Percentiles rank a stretch among this genome's conserved stretches.
phyloP scores from a whole-genome alignment of 2,329 filamentous ascomycete genomes.

The Albifimbria verrucaria region DNA sequence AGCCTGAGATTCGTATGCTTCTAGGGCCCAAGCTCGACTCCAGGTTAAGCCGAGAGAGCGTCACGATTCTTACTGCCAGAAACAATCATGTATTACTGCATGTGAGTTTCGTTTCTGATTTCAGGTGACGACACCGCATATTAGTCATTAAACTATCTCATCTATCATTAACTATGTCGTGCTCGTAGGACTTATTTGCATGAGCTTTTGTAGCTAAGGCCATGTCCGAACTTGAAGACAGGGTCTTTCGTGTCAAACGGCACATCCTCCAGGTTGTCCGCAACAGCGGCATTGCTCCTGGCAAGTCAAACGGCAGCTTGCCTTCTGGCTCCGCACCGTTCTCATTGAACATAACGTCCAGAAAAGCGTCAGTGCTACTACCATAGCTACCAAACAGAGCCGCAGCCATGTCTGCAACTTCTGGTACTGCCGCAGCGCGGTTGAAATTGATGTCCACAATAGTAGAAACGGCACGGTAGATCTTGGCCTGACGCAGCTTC shows the following conservation, averaged over 20 bases:
- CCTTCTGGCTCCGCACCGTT: conserved; percentile 20
- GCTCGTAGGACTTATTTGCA: too few relatives aligned
- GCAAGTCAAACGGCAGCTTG: conserved; percentile 25
- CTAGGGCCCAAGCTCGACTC: too few relatives aligned
- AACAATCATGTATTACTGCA: too few relatives aligned
- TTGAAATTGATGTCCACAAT: conserved; percentile 40
- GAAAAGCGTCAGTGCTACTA: conserved; percentile 34
- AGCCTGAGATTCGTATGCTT: too few relatives aligned
- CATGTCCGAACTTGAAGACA: conserved; percentile 20
- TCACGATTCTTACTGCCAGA: too few relatives aligned
- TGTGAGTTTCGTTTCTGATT: too few relatives aligned
- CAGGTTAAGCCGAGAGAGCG: too few relatives aligned
- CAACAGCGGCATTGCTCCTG: conserved; percentile 35
- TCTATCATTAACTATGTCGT: too few relatives aligned
- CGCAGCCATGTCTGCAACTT: conserved; percentile 32
- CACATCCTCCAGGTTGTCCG: conserved; percentile 19
- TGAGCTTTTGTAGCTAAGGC: conserved; percentile 10
- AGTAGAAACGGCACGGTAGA: conserved; percentile 33
- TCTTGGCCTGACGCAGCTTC: conserved; percentile 20
- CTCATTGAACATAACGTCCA: conserved; percentile 42
- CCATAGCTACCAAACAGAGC: conserved; percentile 38
- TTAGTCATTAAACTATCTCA: too few relatives aligned
- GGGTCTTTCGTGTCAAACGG: conserved; percentile 21
- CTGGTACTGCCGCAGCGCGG: conserved; percentile 38
- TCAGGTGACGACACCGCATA: too few relatives aligned